phyloP scores from a whole-genome alignment of 2,329 filamentous ascomycete species.

The Intubia oerlemansii region DNA sequence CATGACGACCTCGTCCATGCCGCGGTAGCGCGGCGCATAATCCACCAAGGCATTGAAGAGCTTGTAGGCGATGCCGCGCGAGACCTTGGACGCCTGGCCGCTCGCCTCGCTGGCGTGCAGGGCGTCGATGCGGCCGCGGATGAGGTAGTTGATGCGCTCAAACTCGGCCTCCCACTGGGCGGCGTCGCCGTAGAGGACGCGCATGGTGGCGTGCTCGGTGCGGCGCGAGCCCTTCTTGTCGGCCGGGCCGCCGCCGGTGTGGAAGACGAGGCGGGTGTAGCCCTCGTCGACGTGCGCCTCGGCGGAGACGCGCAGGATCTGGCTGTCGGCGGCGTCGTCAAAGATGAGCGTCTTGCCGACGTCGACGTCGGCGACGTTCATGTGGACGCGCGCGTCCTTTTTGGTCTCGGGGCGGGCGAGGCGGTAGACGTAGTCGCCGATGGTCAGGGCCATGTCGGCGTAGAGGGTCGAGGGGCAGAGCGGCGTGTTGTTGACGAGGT shows the following conservation, averaged over 20 bases:
- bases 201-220: slow-evolving; percentile 39
- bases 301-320: slow-evolving; percentile 38
- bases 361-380: slow-evolving; percentile 46
- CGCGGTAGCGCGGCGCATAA: slow-evolving; percentile 29
- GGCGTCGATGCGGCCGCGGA: slow-evolving; percentile 38
- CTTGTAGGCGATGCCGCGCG: slow-evolving; percentile 62
- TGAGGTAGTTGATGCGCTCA: slow-evolving; percentile 45
- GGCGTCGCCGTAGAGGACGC: slow-evolving; percentile 37
- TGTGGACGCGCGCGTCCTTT: slow-evolving; percentile 21
- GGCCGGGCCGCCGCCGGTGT: too few species aligned
- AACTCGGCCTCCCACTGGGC: slow-evolving; percentile 43
- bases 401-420: slow-evolving; percentile 33
- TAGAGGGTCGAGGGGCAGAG: slow-evolving; percentile 40
- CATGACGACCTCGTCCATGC: slow-evolving; percentile 37
- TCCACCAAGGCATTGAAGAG: slow-evolving; percentile 35
- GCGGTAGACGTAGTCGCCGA: slow-evolving; percentile 46
- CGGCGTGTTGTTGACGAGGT: slow-evolving; percentile 44
- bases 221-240: slow-evolving; percentile 36
- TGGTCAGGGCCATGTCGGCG: slow-evolving; percentile 27
- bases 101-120: slow-evolving; percentile 37
- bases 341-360: slow-evolving; percentile 50
- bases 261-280: slow-evolving; percentile 33
- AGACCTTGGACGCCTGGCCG: slow-evolving; percentile 50
- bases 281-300: slow-evolving; percentile 34
- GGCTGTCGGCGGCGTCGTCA: slow-evolving; percentile 20